Conservation (phyloP, 139 green algal genomes). For the Micromonas pusilla region DNA sequence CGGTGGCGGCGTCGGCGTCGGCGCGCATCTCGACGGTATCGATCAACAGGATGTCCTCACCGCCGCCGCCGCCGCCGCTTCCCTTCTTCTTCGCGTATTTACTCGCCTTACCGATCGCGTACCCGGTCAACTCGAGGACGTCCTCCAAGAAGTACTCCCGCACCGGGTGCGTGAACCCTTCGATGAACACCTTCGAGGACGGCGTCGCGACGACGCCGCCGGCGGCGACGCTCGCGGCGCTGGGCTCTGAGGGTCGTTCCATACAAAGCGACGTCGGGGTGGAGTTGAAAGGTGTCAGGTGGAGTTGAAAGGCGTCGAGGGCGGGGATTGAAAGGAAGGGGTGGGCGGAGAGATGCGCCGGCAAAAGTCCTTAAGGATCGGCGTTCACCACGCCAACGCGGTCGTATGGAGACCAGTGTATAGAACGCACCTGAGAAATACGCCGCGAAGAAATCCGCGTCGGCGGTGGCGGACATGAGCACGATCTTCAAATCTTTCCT, state of each 20-base stretch:
- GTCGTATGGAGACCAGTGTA: no score
- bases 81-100: constrained; percentile 18
- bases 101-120: background rate
- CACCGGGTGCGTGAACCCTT: constrained; percentile 37
- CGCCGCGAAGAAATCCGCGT: constrained; percentile 74
- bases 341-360: no score
- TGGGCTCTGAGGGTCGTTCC: no score
- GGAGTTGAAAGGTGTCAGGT: no score
- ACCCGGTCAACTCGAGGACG: constrained; percentile 48
- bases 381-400: no score
- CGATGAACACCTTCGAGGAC: constrained; percentile 26
- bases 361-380: no score
- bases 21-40: background rate
- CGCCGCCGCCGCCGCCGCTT: background rate
- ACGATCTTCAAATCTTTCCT: constrained; percentile 55
- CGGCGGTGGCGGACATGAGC: constrained; percentile 91
- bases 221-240: background rate
- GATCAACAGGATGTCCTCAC: background rate
- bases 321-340: no score
- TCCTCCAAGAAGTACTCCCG: constrained; percentile 36
- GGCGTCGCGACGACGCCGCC: background rate
- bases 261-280: no score
- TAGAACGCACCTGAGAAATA: no score
- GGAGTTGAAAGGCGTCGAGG: no score
- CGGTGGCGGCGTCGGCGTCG: background rate